Conservation (phyloP, 768 basidiomycete genomes). For the Floccularia luteovirens region DNA sequence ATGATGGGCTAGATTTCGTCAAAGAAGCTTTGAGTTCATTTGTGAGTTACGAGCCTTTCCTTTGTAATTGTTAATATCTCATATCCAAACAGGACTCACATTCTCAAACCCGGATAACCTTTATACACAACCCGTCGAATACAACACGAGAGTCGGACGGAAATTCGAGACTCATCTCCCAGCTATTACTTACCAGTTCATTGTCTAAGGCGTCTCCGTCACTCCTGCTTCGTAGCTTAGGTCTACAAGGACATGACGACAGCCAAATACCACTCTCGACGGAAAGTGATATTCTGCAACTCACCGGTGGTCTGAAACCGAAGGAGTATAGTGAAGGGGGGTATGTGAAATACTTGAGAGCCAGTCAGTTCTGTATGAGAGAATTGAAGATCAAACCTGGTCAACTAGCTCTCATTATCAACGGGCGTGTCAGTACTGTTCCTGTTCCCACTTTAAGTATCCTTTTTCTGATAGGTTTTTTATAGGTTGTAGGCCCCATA, state of each 20-base stretch:
- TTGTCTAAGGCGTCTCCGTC: constrained; percentile 31
- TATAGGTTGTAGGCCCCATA: constrained; percentile 75
- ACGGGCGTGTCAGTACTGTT: constrained; percentile 65
- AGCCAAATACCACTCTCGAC: constrained; percentile 31
- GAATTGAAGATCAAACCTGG: constrained; percentile 55
- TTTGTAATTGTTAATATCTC: neutral
- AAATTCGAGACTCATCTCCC: constrained; percentile 40
- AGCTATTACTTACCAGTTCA: constrained; percentile 33
- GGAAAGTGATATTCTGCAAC: constrained; percentile 18
- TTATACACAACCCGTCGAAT: constrained; percentile 64
- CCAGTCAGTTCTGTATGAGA: constrained; percentile 40
- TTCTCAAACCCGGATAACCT: constrained; percentile 53
- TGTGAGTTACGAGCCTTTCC: constrained; percentile 29
- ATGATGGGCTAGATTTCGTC: constrained; percentile 48
- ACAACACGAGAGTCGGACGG: constrained; percentile 8
- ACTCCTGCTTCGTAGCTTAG: constrained; percentile 32
- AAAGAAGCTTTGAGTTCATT: constrained; percentile 58
- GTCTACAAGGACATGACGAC: constrained; percentile 13
- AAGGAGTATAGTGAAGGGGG: constrained; percentile 22
- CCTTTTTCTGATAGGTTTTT: neutral
- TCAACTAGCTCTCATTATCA: constrained; percentile 59
- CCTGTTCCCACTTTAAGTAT: neutral
- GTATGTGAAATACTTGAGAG: constrained; percentile 34
- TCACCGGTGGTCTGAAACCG: constrained; percentile 25
- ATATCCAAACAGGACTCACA: constrained; percentile 33